Evolutionary conservation across 495 filamentous ascomycete genomes (phyloP), one percentile per base, ranked within the genome.

Genomic region (Penicillium paradoxum): DNA sequence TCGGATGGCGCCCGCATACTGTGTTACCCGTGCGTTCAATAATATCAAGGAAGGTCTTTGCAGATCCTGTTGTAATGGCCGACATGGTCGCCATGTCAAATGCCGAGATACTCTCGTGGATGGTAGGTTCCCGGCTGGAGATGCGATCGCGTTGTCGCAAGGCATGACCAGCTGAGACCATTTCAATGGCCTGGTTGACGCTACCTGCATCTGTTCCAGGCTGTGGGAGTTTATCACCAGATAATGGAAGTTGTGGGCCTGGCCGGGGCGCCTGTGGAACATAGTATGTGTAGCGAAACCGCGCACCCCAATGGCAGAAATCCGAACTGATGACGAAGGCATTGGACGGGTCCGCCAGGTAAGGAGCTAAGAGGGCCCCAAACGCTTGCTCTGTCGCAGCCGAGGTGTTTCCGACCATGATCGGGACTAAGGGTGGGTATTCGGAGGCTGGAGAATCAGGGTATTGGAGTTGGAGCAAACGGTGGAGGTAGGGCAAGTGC

Each of bases 401-500:
- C 18, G 74, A 78, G 21, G 87, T 90, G 55, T 78, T 83, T n/a
- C 93, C 93, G 18, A 98, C 82, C 62, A 98, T 79, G 43, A 97
- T 90, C 2, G 93, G 93, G 8, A 96, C 78, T 21, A 99, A 77
- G 7, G 79, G 81, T 1, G 90, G 89, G 63, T 87, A 89, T 39
- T 79, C 63, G 15, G 71, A 64, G 5, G 66, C 60, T 7, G 68
- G 57, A 2, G 59, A 59, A 33, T 67, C 57, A 0, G 74, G 73
- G 50, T 71, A 65, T 43, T 75, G 70, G 13, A 71, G 59, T 57
- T 75, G 72, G 15, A 78, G 73, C 38, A 91, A 82, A 67, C 92
- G 91, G 79, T 93, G 89, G 57, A 97, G 84, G 63, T 93, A 97
- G 2, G 93, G 93, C 0, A 97, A 76, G 58, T 99, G 93, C 84